A percentile compares a stretch with the other conserved stretches of the same genome.
These are phyloP conservation scores for Colletotrichum sp. DNA, from an alignment of 2,329 filamentous ascomycete genomes.

Conservation along the genomic window DNA sequence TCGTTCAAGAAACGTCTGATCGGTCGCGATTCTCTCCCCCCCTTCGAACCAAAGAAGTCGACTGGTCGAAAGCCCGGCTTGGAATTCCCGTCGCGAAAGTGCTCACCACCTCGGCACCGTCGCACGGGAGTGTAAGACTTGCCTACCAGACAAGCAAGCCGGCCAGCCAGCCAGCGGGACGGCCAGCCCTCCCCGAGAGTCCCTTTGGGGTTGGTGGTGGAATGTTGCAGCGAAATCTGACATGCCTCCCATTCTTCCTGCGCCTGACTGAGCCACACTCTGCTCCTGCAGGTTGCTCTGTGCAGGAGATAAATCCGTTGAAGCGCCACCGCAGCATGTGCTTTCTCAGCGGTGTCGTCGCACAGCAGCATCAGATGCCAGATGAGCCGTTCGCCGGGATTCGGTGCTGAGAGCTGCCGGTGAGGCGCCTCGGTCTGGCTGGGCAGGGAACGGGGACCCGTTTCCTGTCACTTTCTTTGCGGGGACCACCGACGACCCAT, in stretches of 20 bases:
- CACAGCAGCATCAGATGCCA: conserved; percentile 7
- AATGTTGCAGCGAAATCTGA: background rate
- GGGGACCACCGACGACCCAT: background rate
- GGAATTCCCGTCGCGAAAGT: background rate
- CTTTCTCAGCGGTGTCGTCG: background rate
- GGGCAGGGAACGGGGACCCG: background rate
- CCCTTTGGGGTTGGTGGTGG: background rate
- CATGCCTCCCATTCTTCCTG: background rate
- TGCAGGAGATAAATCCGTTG: background rate
- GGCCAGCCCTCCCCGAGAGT: background rate
- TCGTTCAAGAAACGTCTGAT: background rate
- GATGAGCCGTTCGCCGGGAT: conserved; percentile 5
- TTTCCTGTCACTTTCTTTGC: background rate
- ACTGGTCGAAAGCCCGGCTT: background rate
- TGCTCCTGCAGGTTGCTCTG: background rate
- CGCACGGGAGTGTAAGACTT: conserved; percentile 5
- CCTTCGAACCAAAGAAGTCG: background rate
- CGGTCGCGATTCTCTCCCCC: background rate
- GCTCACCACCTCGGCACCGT: conserved; percentile 9
- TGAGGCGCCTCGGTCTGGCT: conserved; percentile 10
- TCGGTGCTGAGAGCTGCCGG: conserved; percentile 1
- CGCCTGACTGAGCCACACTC: background rate
- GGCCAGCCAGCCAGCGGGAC: background rate
- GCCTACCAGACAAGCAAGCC: background rate
- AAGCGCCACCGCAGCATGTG: background rate